Evolutionary conservation across 768 basidiomycete genomes (phyloP), one percentile per base, ranked within the genome.

Genomic region (Amanita muscaria): DNA sequence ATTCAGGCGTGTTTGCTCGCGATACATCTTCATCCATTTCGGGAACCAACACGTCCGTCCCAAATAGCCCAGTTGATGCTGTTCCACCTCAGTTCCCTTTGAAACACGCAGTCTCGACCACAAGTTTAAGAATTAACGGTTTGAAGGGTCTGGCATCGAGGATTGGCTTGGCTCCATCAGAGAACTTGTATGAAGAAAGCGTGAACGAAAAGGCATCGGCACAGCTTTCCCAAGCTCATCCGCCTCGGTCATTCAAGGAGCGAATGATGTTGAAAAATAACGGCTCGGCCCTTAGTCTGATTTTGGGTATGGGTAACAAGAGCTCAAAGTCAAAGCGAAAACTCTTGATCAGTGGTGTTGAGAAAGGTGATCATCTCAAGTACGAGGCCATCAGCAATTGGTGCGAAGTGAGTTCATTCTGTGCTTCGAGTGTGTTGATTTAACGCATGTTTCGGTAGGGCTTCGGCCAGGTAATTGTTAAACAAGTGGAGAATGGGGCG

Each of bases 351-450:
- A 31, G 24, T 22, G 44, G 36, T n/a, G 27, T 46, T 5, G 44
- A 46, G 25, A 27, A 38, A 21, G 44, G 21, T 21, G 39, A 46
- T n/a, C 25, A 30, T 19, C 27, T 14, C 16, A 46, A 31, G 22
- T 46, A 46, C 16, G 44, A 46, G 29, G 44, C 44, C 27, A 46
- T 46, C 8, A 34, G 34, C 22, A 30, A 7, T 11, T 46, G 44
- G 44, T 46, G 36, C 44, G 44, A 46, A 46, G 44, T 46, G 36
- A 46, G 44, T 46, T 44, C 19, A 22, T 15, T 27, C 31, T 14
- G n/a, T 32, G 21, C n/a, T 29, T 22, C 6, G 21, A 27, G 12
- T 31, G 22, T 39, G 25, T 46, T 18, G 4, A 4, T 30, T 39
- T 37, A 46, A 24, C 1, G 7, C 12, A 18, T 27, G 15, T 44